These are phyloP conservation scores for Saccharomyces kudriavzevii DNA, from an alignment of 805 yeast genomes.

Conservation along the genomic window DNA sequence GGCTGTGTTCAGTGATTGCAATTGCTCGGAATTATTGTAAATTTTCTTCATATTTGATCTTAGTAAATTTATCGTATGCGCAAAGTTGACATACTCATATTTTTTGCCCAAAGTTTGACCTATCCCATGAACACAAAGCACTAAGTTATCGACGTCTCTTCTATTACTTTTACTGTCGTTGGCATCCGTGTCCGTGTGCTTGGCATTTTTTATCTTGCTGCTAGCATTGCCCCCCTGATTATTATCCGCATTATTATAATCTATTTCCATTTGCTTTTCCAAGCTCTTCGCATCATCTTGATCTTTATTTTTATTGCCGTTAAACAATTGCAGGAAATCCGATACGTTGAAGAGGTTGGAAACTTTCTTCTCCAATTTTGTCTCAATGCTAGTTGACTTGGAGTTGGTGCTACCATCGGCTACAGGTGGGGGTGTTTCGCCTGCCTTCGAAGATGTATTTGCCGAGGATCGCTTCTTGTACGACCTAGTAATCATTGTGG, in stretches of 20 bases:
- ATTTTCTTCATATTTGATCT: constrained; percentile 49
- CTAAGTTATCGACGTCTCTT: constrained; percentile 46
- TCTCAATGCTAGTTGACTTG: not conserved
- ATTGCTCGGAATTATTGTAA: constrained; percentile 35
- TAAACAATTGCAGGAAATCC: constrained; percentile 7
- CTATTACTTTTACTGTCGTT: constrained; percentile 31
- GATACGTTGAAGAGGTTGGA: constrained; percentile 1
- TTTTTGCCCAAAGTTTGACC: constrained; percentile 80
- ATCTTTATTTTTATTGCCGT: constrained; percentile 1
- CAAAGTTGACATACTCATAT: constrained; percentile 76
- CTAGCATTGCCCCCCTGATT: constrained; percentile 22
- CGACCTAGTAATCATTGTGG: constrained; percentile 45
- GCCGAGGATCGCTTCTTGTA: constrained; percentile 18
- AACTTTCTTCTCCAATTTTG: not conserved
- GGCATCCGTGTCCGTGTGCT: not conserved
- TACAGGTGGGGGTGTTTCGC: not conserved
- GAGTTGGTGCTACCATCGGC: not conserved
- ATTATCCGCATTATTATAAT: constrained; percentile 38
- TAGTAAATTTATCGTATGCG: constrained; percentile 69
- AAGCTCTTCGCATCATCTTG: constrained; percentile 27
- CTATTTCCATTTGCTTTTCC: constrained; percentile 44
- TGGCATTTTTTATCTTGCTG: not conserved
- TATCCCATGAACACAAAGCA: constrained; percentile 89
- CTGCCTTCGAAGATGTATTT: not conserved
- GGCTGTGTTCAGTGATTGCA: constrained; percentile 37